A percentile compares a stretch with the other conserved stretches of the same genome.
These are phyloP conservation scores for Tetrahymena malaccensis DNA, from an alignment of 73 alveolate genomes.

Conservation along the genomic window DNA sequence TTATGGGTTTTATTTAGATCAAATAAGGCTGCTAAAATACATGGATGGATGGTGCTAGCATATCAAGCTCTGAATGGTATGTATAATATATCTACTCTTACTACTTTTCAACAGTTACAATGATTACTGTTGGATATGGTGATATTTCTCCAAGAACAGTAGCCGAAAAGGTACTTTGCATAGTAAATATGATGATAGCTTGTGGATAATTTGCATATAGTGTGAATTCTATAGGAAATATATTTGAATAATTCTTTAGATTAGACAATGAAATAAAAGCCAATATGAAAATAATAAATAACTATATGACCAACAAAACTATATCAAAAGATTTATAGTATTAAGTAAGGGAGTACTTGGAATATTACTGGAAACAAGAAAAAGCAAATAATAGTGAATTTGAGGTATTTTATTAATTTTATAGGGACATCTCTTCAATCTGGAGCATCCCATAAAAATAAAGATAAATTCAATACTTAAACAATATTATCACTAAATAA, in stretches of 20 bases:
- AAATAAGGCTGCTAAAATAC: neutral
- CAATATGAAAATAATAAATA: neutral
- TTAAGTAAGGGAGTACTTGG: neutral
- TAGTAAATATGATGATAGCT: neutral
- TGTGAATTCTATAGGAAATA: neutral
- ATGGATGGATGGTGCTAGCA: neutral
- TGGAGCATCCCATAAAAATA: too few species aligned
- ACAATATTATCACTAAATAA: too few species aligned
- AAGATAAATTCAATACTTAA: too few species aligned
- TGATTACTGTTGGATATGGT: constrained; percentile 42
- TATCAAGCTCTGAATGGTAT: neutral
- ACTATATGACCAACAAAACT: neutral
- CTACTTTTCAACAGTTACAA: constrained; percentile 21
- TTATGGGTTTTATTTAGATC: neutral
- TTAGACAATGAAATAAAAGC: neutral
- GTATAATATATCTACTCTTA: constrained; percentile 1
- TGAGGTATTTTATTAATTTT: too few species aligned
- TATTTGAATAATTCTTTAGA: neutral
- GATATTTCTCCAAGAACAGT: constrained; percentile 14
- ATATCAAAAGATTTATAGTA: neutral
- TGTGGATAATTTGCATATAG: neutral
- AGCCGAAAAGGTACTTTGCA: neutral
- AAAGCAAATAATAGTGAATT: neutral
- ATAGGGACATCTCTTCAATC: too few species aligned
- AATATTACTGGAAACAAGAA: neutral